Percentiles rank a stretch among this genome's conserved stretches.
phyloP scores from a whole-genome alignment of 192 early-diverging fungal genomes.

The Rhizoclosmatium sp. region DNA sequence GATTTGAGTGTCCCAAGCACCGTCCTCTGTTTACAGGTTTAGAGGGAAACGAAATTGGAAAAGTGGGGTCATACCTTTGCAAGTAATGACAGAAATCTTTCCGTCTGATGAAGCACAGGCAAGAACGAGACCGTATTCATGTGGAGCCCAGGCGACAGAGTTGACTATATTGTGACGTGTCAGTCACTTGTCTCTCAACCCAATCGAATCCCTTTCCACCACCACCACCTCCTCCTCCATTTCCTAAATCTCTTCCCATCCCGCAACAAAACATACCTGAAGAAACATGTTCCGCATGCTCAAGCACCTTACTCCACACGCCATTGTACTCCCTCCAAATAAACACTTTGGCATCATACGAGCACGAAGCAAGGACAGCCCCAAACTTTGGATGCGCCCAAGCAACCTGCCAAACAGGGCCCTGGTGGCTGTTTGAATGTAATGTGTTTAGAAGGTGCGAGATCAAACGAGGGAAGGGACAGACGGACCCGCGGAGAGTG shows the following conservation, averaged over 20 bases:
- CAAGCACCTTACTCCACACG: slow-evolving; percentile 80
- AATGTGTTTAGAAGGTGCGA: background rate
- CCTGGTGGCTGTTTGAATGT: slow-evolving; percentile 76
- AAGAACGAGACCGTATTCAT: slow-evolving; percentile 92
- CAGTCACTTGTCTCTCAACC: background rate
- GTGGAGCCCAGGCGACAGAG: slow-evolving; percentile 95
- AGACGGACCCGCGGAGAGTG: slow-evolving; percentile 73
- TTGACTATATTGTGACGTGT: slow-evolving; percentile 76
- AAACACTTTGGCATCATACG: slow-evolving; percentile 94
- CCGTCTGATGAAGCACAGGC: slow-evolving; percentile 95
- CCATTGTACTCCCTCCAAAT: slow-evolving; percentile 95
- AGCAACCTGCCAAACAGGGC: slow-evolving; percentile 99
- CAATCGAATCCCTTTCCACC: background rate
- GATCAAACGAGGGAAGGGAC: background rate
- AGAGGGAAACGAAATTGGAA: background rate
- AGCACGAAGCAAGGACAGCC: slow-evolving; percentile 92
- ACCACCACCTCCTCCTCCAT: background rate
- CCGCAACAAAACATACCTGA: slow-evolving; percentile 67
- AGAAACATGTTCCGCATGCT: slow-evolving; percentile 86
- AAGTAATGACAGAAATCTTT: slow-evolving; percentile 89
- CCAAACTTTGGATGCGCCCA: slow-evolving; percentile 99
- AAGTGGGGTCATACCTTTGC: slow-evolving; percentile 70
- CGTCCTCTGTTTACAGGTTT: slow-evolving; percentile 68
- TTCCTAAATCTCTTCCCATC: background rate
- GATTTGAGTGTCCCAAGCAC: slow-evolving; percentile 79